These are phyloP conservation scores for Tympanopsis confertula DNA, from an alignment of 2,329 filamentous ascomycete species.

Conservation along the genomic window DNA sequence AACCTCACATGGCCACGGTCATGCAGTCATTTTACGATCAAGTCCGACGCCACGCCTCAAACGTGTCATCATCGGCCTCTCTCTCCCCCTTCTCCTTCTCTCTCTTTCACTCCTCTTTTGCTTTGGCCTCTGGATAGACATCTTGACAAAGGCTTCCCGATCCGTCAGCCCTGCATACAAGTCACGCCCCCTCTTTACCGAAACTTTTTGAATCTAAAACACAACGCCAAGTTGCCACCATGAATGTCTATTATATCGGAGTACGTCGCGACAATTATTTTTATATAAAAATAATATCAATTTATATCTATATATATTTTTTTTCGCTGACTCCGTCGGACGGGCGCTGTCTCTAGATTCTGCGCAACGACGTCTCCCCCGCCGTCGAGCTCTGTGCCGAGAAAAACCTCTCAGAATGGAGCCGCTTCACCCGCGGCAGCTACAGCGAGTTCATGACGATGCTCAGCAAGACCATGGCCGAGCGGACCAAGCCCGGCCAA, in stretches of 20 bases:
- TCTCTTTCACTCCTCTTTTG: no score
- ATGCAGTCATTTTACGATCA: no score
- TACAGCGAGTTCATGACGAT: constrained; percentile 43
- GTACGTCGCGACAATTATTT: constrained; percentile 36
- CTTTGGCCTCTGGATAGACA: no score
- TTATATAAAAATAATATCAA: constrained; percentile 6
- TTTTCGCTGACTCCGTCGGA: constrained; percentile 6
- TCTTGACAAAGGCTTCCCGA: no score
- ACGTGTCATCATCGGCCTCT: no score
- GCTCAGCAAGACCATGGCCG: constrained; percentile 78
- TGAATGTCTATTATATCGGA: constrained; percentile 83
- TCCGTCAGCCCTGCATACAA: no score
- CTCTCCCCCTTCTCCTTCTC: no score
- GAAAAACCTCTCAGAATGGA: constrained; percentile 68
- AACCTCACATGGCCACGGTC: no score
- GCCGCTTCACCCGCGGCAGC: constrained; percentile 58
- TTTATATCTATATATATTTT: constrained; percentile 11
- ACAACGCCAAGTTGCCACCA: constrained; percentile 37
- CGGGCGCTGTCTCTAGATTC: constrained; percentile 41
- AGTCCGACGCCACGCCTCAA: no score
- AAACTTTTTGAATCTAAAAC: no score
- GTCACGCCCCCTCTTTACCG: no score
- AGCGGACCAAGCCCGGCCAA: constrained; percentile 70
- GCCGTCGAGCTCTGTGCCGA: constrained; percentile 67
- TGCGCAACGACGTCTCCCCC: constrained; percentile 69